Conservation (phyloP, 805 yeast genomes). For the Candida tallmaniae region DNA sequence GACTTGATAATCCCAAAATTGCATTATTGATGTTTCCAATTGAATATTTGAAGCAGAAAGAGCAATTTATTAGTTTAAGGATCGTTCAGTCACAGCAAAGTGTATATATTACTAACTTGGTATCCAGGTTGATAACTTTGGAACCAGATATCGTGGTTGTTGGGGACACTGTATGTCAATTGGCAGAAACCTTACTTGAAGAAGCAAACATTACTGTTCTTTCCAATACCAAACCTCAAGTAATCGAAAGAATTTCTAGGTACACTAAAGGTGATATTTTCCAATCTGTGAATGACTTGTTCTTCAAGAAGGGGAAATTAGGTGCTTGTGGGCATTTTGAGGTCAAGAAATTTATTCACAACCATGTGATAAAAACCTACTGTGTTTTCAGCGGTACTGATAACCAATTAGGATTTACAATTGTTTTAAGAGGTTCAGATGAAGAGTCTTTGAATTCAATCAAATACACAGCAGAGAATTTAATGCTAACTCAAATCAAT, state of each 20-base stretch:
- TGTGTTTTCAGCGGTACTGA: conserved; percentile 79
- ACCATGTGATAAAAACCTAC: conserved; percentile 60
- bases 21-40: conserved; percentile 84
- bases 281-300: conserved; percentile 78
- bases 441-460: conserved; percentile 57
- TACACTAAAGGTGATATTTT: conserved; percentile 82
- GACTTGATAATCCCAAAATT: conserved; percentile 64
- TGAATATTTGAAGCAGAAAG: conserved; percentile 74
- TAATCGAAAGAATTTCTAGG: conserved; percentile 71
- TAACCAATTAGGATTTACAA: conserved; percentile 71
- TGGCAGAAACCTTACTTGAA: conserved; percentile 67
- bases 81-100: conserved; percentile 83
- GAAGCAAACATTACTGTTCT: conserved; percentile 80
- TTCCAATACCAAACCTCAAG: conserved; percentile 73
- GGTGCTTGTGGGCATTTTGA: conserved; percentile 76
- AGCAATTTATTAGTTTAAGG: conserved; percentile 75
- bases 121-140: conserved; percentile 69
- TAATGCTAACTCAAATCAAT: conserved; percentile 76
- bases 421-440: conserved; percentile 78
- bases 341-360: conserved; percentile 59
- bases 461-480: conserved; percentile 74
- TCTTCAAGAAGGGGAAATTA: conserved; percentile 51
- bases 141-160: conserved; percentile 76
- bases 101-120: conserved; percentile 78
- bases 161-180: conserved; percentile 76